Base-by-base conservation (phyloP, 208 protist genomes). In the Novymonas esmeraldas region DNA sequence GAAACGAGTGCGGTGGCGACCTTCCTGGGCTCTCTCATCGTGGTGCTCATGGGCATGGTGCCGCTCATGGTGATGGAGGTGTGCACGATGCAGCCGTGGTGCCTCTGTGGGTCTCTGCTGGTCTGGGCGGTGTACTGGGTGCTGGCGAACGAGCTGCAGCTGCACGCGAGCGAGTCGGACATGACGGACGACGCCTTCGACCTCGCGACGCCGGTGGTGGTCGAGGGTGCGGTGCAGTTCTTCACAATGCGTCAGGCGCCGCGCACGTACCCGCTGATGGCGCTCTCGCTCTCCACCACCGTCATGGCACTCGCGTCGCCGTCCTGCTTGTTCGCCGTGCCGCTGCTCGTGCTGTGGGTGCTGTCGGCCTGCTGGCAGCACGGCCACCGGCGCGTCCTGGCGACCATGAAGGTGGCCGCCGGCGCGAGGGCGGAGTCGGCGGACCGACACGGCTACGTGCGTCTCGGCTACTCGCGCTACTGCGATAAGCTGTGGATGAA, bases 401-500 rank as follows among this genome's bases (percentile, higher is more conserved):
- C 85, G 48, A 63, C 54, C 51, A 22, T 78, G 60, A 64, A 62
- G 59, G 33, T 22, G 9, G 18, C 31, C 6, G 24, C 33, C 11
- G 51, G 44, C 6, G 46, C 11, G 13, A 44, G 6, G 46, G 48
- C 46, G 14, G 16, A 31, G 6, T 36, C 28, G 3, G 46, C 36
- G 20, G 34, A 45, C 46, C 5, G 3, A 5, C 29, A 76, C 51
- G 44, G 24, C n/a, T 76, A 42, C 34, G 33, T 70, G 3, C 67
- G 56, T 22, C 52, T 85, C 1, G 84, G 81, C 24, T 84, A 83
- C 64, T 90, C 84, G 11, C 76, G 51, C 64, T 90, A 84, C 68
- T 33, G n/a, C 4, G 84, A 90, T 57, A 76, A 66, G 29, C 22
- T 76, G 22, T 41, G 58, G 41, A 64, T 76, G 51, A 60, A 76